These are phyloP conservation scores for Coleophoma cylindrospora DNA, from an alignment of 2,329 filamentous ascomycete genomes.

Conservation along the genomic window DNA sequence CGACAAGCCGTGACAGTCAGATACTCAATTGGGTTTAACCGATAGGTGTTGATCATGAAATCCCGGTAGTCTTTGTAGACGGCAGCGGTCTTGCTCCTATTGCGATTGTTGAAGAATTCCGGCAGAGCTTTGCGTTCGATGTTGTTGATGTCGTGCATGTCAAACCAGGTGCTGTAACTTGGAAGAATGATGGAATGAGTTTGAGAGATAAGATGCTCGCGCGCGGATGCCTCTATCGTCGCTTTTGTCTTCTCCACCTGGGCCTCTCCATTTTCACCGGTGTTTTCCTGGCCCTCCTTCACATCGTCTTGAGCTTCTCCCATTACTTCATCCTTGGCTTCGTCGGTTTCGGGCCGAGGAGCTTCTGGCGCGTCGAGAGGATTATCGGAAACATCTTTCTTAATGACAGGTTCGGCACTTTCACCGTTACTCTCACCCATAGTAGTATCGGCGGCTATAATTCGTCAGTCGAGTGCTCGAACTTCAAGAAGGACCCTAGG, in stretches of 20 bases:
- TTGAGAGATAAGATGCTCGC: slow-evolving; percentile 87
- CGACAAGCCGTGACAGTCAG: slow-evolving; percentile 94
- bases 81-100: slow-evolving; percentile 94
- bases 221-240: slow-evolving; percentile 76
- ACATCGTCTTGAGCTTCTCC: slow-evolving; percentile 54
- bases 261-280: slow-evolving; percentile 39
- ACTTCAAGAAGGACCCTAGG: neutral
- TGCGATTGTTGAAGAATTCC: slow-evolving; percentile 97
- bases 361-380: slow-evolving; percentile 65
- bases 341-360: slow-evolving; percentile 55
- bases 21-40: slow-evolving; percentile 92
- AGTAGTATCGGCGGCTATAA: slow-evolving; percentile 46
- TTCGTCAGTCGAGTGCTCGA: neutral
- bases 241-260: slow-evolving; percentile 69
- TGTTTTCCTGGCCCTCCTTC: slow-evolving; percentile 40
- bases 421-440: slow-evolving; percentile 47
- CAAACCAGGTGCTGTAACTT: slow-evolving; percentile 98
- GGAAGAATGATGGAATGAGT: slow-evolving; percentile 94
- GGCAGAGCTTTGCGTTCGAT: slow-evolving; percentile 93
- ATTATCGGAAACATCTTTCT: slow-evolving; percentile 60
- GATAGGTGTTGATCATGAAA: slow-evolving; percentile 99
- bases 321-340: slow-evolving; percentile 76
- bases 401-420: slow-evolving; percentile 43
- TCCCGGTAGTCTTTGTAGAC: slow-evolving; percentile 99
- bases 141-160: slow-evolving; percentile 88